Base-by-base conservation (phyloP, 2,329 filamentous ascomycete genomes). In the Leptosphaerulina australis region DNA sequence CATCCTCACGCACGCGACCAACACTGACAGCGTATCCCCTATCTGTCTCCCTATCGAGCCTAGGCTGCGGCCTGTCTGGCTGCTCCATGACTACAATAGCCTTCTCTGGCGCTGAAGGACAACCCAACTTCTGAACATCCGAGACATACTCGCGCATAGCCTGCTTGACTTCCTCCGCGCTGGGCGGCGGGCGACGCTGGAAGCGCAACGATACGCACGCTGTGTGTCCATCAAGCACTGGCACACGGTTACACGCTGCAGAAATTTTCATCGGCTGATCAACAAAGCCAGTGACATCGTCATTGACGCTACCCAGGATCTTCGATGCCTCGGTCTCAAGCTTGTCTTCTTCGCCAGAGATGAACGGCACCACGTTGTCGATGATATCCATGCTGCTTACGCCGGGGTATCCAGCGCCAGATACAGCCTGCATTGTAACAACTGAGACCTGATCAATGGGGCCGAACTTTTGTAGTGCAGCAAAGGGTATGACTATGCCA, bases 281-380 rank as follows among this genome's bases (percentile, higher is more conserved):
- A 43, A 85, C 78, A 62, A 97, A 91, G 10, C 85, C 88, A 5
- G 88, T 91, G 14, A 83, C 80, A 14, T 88, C 85, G 30, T 76
- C 74, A 66, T 90, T 90, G 64, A 97, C 77, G 25, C 74, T 73
- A 43, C 94, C 93, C 2, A 97, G 82, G 64, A 97, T 97, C 83
- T 97, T 97, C 66, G 90, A 88, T 2, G 94, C 92, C 76, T 97
- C 94, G 3, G 88, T 89, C 79, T 96, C 90, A 22, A 97, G 84
- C 80, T 97, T 97, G 74, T 96, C 92, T 74, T 97, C 94, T 76
- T 97, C 94, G 50, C 92, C 92, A 1, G 83, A 82, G 71, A 97
- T 99, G 75, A 85, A 97, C 7, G 94, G 94, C 34, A 99, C 90
- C 2, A 97, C 88, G 70, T 97, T 97, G 77, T 97, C 94, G 55